A percentile compares a stretch with the other conserved stretches of the same genome.
Conservation (phyloP, 2,329 filamentous ascomycete species). For the Grosmannia clavigera region DNA sequence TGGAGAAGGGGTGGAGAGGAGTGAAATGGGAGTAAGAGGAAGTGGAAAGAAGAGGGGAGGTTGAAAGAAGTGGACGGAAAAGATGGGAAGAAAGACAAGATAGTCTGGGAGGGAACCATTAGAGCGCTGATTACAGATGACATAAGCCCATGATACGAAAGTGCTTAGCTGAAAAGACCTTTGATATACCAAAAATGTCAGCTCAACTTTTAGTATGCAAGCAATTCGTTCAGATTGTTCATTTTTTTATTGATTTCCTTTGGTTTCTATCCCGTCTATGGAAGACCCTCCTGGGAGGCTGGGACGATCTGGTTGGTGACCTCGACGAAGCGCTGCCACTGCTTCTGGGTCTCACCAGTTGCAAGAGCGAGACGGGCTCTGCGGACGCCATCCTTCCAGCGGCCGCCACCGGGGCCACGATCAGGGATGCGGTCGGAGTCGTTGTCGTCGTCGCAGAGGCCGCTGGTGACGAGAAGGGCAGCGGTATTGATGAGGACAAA, state of each 20-base stretch:
- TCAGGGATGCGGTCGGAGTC: conserved; percentile 72
- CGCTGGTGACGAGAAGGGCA: conserved; percentile 72
- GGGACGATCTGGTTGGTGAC: conserved; percentile 46
- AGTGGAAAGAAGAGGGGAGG: background rate
- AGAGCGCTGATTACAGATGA: background rate
- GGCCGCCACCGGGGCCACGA: conserved; percentile 68
- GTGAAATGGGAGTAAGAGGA: too few relatives aligned
- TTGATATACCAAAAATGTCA: too few relatives aligned
- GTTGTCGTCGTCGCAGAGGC: conserved; percentile 72
- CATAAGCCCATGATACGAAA: too few relatives aligned
- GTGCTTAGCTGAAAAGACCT: too few relatives aligned
- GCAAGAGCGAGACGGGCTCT: conserved; percentile 78
- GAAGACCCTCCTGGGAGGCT: background rate
- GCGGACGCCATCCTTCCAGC: conserved; percentile 92
- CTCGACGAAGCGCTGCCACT: conserved; percentile 75
- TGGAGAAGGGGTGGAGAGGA: too few relatives aligned
- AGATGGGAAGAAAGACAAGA: too few relatives aligned
- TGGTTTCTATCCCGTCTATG: background rate
- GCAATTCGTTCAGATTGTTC: too few relatives aligned
- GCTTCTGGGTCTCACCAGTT: conserved; percentile 73
- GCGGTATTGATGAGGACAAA: conserved; percentile 94
- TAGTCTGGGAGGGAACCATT: too few relatives aligned
- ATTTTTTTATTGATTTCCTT: background rate
- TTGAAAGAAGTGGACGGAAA: too few relatives aligned
- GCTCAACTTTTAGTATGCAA: too few relatives aligned